phyloP scores from a whole-genome alignment of 352 stramenopile genomes.

The Phytopythium vexans region DNA sequence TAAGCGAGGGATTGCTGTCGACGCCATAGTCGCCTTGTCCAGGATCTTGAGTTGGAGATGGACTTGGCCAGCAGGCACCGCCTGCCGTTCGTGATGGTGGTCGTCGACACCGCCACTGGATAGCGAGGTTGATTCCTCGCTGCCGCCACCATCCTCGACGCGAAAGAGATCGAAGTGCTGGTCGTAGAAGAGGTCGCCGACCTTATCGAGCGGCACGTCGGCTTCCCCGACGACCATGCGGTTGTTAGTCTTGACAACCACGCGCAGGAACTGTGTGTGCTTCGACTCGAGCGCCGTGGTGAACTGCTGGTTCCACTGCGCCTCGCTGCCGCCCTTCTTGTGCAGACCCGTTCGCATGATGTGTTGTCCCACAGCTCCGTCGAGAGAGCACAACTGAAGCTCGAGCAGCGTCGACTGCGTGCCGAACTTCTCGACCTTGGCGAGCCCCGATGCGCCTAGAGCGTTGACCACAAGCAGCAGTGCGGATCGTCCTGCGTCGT shows the following conservation, averaged over 20 bases:
- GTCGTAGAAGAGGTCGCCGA: constrained; percentile 54
- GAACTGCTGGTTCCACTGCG: constrained; percentile 84
- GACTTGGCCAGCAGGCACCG: constrained; percentile 31
- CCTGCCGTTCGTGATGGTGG: not conserved
- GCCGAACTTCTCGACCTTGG: constrained; percentile 74
- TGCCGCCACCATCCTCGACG: constrained; percentile 9
- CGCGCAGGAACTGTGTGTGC: constrained; percentile 44
- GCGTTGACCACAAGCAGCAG: constrained; percentile 55
- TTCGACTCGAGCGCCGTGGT: constrained; percentile 47
- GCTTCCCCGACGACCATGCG: constrained; percentile 68
- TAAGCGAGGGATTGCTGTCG: constrained; percentile 18
- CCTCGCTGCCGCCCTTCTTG: constrained; percentile 81
- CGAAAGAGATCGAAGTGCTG: constrained; percentile 59
- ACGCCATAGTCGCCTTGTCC: constrained; percentile 16
- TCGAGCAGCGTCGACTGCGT: constrained; percentile 73
- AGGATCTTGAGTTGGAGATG: constrained; percentile 73
- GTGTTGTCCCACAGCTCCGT: constrained; percentile 8
- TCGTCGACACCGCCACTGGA: not conserved
- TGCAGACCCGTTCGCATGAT: constrained; percentile 58
- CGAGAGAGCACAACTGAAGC: constrained; percentile 33
- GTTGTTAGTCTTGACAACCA: constrained; percentile 59
- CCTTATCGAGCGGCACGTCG: constrained; percentile 33
- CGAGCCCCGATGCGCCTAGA: constrained; percentile 48
- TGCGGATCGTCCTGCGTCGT: not conserved
- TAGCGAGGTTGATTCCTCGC: constrained; percentile 4